A percentile compares a stretch with the other conserved stretches of the same genome.
phyloP scores from a whole-genome alignment of 2,329 filamentous ascomycete genomes.

The Bipolaris sorokiniana region DNA sequence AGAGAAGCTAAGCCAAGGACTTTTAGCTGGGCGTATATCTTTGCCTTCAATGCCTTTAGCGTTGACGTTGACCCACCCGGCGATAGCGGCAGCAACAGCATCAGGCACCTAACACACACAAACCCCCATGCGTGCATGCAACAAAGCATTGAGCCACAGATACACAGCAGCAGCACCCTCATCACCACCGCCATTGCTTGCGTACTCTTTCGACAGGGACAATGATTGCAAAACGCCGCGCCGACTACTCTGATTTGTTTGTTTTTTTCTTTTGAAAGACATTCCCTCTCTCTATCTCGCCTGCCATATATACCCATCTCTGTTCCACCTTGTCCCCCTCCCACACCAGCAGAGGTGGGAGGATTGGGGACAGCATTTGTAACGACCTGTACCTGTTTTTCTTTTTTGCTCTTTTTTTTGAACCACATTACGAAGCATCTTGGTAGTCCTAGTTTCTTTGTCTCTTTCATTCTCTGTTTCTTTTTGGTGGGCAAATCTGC shows the following conservation, averaged over 20 bases:
- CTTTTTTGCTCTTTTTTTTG: not conserved
- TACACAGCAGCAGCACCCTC: conserved; percentile 10
- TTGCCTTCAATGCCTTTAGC: conserved; percentile 35
- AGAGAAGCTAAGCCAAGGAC: conserved; percentile 34
- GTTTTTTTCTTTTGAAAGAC: too few relatives aligned
- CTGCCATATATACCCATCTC: conserved; percentile 12
- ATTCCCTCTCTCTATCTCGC: not conserved
- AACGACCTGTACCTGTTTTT: conserved; percentile 5
- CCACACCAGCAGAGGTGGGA: not conserved
- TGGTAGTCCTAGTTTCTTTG: not conserved
- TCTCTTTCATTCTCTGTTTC: not conserved
- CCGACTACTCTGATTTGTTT: not conserved
- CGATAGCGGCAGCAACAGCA: conserved; percentile 23
- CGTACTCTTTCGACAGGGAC: not conserved
- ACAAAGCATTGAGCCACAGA: not conserved
- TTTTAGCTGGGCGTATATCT: conserved; percentile 32
- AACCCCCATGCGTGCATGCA: conserved; percentile 28
- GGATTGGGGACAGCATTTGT: conserved; percentile 3
- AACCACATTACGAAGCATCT: not conserved
- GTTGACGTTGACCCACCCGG: conserved; percentile 35
- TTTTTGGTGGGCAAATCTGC: not conserved
- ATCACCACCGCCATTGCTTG: too few relatives aligned
- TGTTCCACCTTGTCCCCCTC: not conserved
- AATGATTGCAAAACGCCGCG: not conserved
- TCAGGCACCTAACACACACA: not conserved